A percentile compares a stretch with the other conserved stretches of the same genome.
Evolutionary conservation across 108 stramenopile genomes (phyloP).

Genomic region (Nitzschia sp.): DNA sequence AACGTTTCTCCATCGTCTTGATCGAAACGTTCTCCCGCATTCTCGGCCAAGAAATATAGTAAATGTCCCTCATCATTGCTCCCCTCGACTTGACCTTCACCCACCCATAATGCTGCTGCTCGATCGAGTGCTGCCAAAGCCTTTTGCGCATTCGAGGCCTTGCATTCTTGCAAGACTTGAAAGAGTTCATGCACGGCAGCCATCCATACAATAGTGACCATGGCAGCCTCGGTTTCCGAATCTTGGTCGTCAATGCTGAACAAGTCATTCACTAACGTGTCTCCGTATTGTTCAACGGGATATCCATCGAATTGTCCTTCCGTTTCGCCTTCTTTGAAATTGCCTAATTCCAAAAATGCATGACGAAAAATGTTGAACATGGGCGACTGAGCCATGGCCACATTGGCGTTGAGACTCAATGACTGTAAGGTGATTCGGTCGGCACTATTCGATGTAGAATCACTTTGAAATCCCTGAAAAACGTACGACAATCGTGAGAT

Average conservation of each 20-base stretch:
- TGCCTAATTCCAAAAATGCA: slow-evolving; percentile 62
- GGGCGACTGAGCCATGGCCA: slow-evolving; percentile 49
- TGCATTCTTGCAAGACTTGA: slow-evolving; percentile 51
- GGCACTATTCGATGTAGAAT: too few relatives aligned
- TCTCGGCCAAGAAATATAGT: slow-evolving; percentile 68
- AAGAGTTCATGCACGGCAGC: slow-evolving; percentile 59
- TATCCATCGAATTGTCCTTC: slow-evolving; percentile 59
- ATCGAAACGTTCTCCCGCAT: slow-evolving; percentile 48
- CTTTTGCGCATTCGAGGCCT: slow-evolving; percentile 13
- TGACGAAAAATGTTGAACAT: slow-evolving; percentile 69
- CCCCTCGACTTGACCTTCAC: slow-evolving; percentile 55
- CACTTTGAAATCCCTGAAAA: background rate
- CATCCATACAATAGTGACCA: slow-evolving; percentile 78
- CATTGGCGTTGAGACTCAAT: slow-evolving; percentile 28
- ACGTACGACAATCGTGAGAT: background rate
- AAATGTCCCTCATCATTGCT: slow-evolving; percentile 50
- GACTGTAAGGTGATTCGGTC: slow-evolving; percentile 25
- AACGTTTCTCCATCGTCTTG: slow-evolving; percentile 45
- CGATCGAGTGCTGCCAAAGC: slow-evolving; percentile 51
- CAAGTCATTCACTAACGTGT: slow-evolving; percentile 61
- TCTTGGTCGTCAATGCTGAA: slow-evolving; percentile 36
- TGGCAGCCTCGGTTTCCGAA: slow-evolving; percentile 52
- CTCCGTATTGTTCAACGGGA: slow-evolving; percentile 50
- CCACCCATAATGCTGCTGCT: slow-evolving; percentile 79
- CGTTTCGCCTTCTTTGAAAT: slow-evolving; percentile 44